phyloP scores from a whole-genome alignment of 257 asterid genomes.

The Perilla frutescens region DNA sequence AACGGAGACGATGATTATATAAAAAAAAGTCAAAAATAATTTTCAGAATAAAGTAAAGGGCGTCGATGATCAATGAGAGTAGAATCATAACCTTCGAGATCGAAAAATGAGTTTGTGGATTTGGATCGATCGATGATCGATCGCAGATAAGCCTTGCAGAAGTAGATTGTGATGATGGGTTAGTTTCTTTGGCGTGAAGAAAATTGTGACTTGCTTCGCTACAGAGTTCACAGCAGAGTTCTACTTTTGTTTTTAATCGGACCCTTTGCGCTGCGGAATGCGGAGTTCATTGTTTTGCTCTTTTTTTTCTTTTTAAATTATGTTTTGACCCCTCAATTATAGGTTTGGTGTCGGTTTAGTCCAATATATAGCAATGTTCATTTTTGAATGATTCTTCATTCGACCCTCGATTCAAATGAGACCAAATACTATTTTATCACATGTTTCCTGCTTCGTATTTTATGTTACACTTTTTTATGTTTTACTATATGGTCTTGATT shows the following conservation, averaged over 20 bases:
- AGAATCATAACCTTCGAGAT: constrained; percentile 35
- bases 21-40: constrained; percentile 14
- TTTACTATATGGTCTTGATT: too few species aligned
- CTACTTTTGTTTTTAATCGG: background rate
- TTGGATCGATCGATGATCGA: constrained; percentile 28
- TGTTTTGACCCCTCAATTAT: constrained; percentile 1
- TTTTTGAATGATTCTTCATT: background rate
- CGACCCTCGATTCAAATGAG: too few species aligned
- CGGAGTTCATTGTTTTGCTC: background rate
- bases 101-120: background rate
- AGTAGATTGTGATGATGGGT: constrained; percentile 15
- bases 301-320: background rate
- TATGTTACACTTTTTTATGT: too few species aligned
- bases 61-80: constrained; percentile 19
- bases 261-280: background rate
- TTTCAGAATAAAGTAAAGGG: background rate
- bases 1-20: constrained; percentile 4
- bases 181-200: constrained; percentile 45
- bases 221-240: constrained; percentile 34
- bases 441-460: too few species aligned
- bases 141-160: background rate
- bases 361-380: background rate
- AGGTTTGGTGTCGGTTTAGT: background rate
- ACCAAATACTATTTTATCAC: too few species aligned
- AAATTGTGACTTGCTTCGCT: constrained; percentile 31